A percentile compares a stretch with the other conserved stretches of the same genome.
Evolutionary conservation across 106 monocot genomes (phyloP).

Genomic region (Dendrobium huoshanense): DNA sequence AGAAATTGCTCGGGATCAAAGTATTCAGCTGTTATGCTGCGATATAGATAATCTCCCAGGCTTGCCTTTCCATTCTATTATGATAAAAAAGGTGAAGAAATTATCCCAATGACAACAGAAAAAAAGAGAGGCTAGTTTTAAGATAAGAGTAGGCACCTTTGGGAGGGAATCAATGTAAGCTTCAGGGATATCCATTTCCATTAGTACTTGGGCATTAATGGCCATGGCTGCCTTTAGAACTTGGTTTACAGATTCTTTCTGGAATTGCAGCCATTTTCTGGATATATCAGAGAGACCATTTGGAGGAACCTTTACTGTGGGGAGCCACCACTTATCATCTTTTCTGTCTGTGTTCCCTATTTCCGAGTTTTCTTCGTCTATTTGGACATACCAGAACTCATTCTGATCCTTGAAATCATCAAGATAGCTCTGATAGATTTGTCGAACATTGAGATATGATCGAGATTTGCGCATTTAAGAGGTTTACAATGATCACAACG

Average conservation of each 20-base stretch:
- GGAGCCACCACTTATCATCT: slow-evolving; percentile 68
- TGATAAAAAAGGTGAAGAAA: neutral
- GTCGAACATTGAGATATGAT: neutral
- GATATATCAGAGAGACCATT: slow-evolving; percentile 39
- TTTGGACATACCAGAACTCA: slow-evolving; percentile 73
- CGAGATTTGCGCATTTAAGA: neutral
- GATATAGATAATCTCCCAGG: slow-evolving; percentile 58
- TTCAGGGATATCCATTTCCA: slow-evolving; percentile 69
- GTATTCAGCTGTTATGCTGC: slow-evolving; percentile 39
- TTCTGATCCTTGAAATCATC: slow-evolving; percentile 70
- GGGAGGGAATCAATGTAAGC: slow-evolving; percentile 57
- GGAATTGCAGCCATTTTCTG: slow-evolving; percentile 34
- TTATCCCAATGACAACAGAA: neutral
- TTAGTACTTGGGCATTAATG: slow-evolving; percentile 50
- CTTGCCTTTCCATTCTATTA: slow-evolving; percentile 56
- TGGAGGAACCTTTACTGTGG: slow-evolving; percentile 43
- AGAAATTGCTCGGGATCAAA: slow-evolving; percentile 79
- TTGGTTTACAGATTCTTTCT: slow-evolving; percentile 49
- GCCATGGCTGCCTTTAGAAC: slow-evolving; percentile 70
- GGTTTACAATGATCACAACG: neutral
- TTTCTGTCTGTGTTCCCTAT: slow-evolving; percentile 31
- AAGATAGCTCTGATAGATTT: slow-evolving; percentile 22
- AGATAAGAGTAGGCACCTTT: slow-evolving; percentile 26
- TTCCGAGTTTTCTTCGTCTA: slow-evolving; percentile 34
- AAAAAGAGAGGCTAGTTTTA: neutral